Percentiles rank a stretch among this genome's conserved stretches.
phyloP scores from a whole-genome alignment of 2,329 filamentous ascomycete genomes.

The Phaeosphaeria sp. region DNA sequence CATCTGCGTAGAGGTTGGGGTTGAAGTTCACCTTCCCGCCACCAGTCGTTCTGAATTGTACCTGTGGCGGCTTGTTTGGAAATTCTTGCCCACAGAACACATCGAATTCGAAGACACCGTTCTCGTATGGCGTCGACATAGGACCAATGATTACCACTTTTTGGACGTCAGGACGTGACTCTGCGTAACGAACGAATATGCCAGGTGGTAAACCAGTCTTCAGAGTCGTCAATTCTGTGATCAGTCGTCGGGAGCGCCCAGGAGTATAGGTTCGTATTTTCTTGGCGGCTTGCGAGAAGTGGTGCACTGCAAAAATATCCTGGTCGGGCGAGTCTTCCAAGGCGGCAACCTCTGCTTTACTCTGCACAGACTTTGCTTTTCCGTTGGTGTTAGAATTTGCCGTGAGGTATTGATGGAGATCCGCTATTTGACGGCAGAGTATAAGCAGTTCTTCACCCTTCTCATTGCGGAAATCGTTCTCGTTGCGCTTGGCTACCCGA shows the following conservation, averaged over 20 bases:
- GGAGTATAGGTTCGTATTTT: slow-evolving; percentile 15
- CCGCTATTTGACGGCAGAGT: slow-evolving; percentile 42
- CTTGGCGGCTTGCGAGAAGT: slow-evolving; percentile 18
- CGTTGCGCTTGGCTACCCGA: slow-evolving; percentile 20
- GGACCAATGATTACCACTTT: slow-evolving; percentile 60
- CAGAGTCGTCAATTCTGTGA: slow-evolving; percentile 54
- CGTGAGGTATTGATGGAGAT: slow-evolving; percentile 33
- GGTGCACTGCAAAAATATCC: slow-evolving; percentile 39
- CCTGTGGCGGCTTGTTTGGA: slow-evolving; percentile 51
- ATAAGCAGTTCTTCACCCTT: slow-evolving; percentile 39
- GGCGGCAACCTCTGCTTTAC: slow-evolving; percentile 3
- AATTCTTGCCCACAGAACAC: slow-evolving; percentile 54
- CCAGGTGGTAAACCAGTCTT: slow-evolving; percentile 57
- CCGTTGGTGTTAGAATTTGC: slow-evolving; percentile 1
- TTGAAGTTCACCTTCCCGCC: slow-evolving; percentile 53
- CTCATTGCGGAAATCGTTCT: slow-evolving; percentile 17
- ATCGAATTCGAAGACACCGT: slow-evolving; percentile 64
- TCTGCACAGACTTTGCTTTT: slow-evolving; percentile 8
- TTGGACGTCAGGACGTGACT: slow-evolving; percentile 57
- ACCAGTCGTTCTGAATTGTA: slow-evolving; percentile 56
- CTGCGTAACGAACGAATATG: slow-evolving; percentile 58
- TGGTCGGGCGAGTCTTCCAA: slow-evolving; percentile 48
- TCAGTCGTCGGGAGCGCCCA: slow-evolving; percentile 56
- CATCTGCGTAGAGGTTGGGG: slow-evolving; percentile 59
- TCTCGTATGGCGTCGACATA: slow-evolving; percentile 59